Conservation (phyloP, 164 flowering plant species). For the Magnolia changhungtana region DNA sequence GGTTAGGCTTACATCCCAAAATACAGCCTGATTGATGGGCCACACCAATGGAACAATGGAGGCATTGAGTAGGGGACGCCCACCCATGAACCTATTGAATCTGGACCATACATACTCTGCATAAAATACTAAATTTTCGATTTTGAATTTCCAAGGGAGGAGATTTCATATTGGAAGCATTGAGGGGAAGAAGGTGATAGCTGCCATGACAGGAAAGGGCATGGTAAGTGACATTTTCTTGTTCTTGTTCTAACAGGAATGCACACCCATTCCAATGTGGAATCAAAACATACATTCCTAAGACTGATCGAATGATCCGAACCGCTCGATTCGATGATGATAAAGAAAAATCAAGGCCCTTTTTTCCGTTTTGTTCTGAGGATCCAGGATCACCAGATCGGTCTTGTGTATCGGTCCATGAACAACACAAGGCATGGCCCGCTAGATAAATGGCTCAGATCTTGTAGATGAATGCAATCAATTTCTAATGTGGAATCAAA, state of each 20-base stretch:
- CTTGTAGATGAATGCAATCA: not conserved
- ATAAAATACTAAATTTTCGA: not conserved
- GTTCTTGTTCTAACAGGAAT: not conserved
- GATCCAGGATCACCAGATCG: not conserved
- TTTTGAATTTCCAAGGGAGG: slow-evolving; percentile 12
- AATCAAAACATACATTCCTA: not conserved
- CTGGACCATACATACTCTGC: not conserved
- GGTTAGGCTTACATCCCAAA: not conserved
- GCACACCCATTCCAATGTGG: not conserved
- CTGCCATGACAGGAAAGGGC: slow-evolving; percentile 17
- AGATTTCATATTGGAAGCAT: slow-evolving; percentile 19
- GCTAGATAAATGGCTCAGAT: not conserved
- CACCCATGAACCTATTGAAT: not conserved
- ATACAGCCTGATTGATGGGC: not conserved
- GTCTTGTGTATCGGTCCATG: not conserved
- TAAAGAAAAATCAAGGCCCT: not conserved
- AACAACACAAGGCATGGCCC: not conserved
- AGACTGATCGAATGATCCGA: too few species aligned
- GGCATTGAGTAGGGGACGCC: too few species aligned
- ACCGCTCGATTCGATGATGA: too few species aligned
- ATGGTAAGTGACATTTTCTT: slow-evolving; percentile 13
- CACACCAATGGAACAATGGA: too few species aligned
- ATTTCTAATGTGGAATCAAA: too few species aligned
- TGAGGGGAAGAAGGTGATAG: slow-evolving; percentile 16
- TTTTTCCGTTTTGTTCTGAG: not conserved